phyloP scores from a whole-genome alignment of 2,329 filamentous ascomycete species.

The Pyrenochaeta sp. region DNA sequence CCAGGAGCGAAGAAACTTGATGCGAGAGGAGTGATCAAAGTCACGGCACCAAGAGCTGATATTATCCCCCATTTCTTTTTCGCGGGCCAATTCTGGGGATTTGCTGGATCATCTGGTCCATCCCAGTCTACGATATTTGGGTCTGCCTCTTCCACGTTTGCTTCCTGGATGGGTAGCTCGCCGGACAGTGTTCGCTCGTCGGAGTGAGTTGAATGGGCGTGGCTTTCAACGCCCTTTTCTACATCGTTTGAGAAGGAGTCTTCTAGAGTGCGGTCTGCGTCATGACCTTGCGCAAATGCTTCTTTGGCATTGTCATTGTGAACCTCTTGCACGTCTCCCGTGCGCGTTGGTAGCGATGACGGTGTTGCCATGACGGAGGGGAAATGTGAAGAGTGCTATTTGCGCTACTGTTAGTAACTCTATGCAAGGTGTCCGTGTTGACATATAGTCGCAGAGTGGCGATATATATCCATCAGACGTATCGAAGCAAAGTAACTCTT shows the following conservation, averaged over 20 bases:
- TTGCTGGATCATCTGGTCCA: slow-evolving; percentile 48
- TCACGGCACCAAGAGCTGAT: slow-evolving; percentile 42
- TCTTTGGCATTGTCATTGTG: slow-evolving; percentile 27
- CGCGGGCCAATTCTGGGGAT: slow-evolving; percentile 51
- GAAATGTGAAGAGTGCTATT: slow-evolving; percentile 7
- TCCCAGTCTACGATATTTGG: slow-evolving; percentile 47
- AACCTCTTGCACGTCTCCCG: slow-evolving; percentile 26
- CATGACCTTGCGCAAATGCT: slow-evolving; percentile 37
- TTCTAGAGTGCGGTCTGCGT: slow-evolving; percentile 29
- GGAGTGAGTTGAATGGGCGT: slow-evolving; percentile 32
- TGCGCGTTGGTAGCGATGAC: slow-evolving; percentile 23
- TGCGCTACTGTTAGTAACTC: slow-evolving; percentile 5
- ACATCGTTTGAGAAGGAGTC: slow-evolving; percentile 26
- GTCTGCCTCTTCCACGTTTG: slow-evolving; percentile 20
- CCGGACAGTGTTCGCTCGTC: slow-evolving; percentile 33
- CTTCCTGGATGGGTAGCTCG: slow-evolving; percentile 10
- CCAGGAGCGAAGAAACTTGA: slow-evolving; percentile 65
- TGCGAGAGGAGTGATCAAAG: slow-evolving; percentile 50
- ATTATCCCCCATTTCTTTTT: slow-evolving; percentile 50
- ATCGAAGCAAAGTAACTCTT: slow-evolving; percentile 8
- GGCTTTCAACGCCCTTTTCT: slow-evolving; percentile 37
- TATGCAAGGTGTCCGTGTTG: background rate
- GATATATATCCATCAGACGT: background rate
- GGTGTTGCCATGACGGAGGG: slow-evolving; percentile 33
- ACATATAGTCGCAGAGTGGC: background rate